phyloP scores from a whole-genome alignment of 2,329 filamentous ascomycete genomes.

The Venturia oleaginea region DNA sequence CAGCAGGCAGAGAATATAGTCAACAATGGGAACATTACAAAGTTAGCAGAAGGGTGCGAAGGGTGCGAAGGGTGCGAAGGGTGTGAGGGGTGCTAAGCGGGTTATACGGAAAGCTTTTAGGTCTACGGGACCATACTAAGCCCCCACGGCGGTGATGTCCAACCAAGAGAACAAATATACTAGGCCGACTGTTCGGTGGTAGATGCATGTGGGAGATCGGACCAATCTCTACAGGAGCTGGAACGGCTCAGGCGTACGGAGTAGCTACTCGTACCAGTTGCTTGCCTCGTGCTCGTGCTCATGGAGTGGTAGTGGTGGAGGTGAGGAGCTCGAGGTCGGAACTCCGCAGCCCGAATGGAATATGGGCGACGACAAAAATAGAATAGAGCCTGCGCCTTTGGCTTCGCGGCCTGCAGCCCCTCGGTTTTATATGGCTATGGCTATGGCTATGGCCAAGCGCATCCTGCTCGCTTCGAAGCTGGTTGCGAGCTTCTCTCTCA shows the following conservation, averaged over 20 bases:
- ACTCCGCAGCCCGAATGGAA: background rate
- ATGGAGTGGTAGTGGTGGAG: background rate
- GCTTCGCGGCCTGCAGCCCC: background rate
- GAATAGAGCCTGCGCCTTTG: background rate
- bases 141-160: background rate
- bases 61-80: too few species aligned
- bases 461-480: background rate
- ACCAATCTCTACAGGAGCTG: background rate
- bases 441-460: background rate
- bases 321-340: conserved; percentile 1
- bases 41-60: background rate
- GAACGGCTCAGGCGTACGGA: background rate
- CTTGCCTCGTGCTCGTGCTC: background rate
- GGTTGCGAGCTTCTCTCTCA: background rate
- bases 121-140: background rate
- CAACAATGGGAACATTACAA: background rate
- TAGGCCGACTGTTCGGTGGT: background rate
- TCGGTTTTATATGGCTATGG: background rate
- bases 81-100: background rate
- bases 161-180: background rate
- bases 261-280: background rate
- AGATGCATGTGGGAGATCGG: background rate
- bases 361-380: background rate
- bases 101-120: background rate
- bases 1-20: background rate